Conservation (phyloP, 306 rosid species). For the Erythrophleum fordii region DNA sequence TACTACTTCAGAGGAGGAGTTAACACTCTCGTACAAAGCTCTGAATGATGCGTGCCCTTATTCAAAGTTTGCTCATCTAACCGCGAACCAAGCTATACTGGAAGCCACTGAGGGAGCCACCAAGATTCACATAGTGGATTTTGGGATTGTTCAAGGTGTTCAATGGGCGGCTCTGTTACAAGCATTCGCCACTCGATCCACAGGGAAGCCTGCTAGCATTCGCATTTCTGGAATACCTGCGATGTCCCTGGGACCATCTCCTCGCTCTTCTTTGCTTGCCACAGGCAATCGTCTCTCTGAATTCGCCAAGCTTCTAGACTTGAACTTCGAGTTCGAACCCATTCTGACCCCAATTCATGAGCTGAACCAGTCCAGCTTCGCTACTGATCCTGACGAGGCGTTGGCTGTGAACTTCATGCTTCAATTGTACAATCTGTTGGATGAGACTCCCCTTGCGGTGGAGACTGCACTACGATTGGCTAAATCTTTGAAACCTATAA, state of each 20-base stretch:
- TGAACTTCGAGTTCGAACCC: slow-evolving; percentile 77
- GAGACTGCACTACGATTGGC: slow-evolving; percentile 67
- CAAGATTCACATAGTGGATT: slow-evolving; percentile 85
- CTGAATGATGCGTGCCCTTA: slow-evolving; percentile 94
- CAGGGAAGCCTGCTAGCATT: slow-evolving; percentile 72
- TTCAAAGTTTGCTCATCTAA: slow-evolving; percentile 90
- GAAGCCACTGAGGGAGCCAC: slow-evolving; percentile 75
- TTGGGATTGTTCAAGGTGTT: slow-evolving; percentile 90
- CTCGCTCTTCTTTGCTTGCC: slow-evolving; percentile 65
- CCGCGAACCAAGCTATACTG: slow-evolving; percentile 92
- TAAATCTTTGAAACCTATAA: slow-evolving; percentile 71
- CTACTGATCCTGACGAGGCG: slow-evolving; percentile 60
- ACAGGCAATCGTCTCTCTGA: slow-evolving; percentile 80
- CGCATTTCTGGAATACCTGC: slow-evolving; percentile 93
- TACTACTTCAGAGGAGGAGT: slow-evolving; percentile 64
- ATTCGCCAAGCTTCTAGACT: slow-evolving; percentile 72
- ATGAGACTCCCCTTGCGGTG: slow-evolving; percentile 61
- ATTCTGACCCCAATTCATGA: slow-evolving; percentile 69
- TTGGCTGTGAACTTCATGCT: slow-evolving; percentile 95
- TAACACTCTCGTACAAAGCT: slow-evolving; percentile 78
- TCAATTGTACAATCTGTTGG: slow-evolving; percentile 78
- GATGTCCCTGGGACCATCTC: slow-evolving; percentile 64
- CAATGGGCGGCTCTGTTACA: slow-evolving; percentile 96
- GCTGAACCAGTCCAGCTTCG: slow-evolving; percentile 64
- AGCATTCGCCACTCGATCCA: slow-evolving; percentile 85